These are phyloP conservation scores for Starmerella roubikii DNA, from an alignment of 805 yeast species.

Conservation along the genomic window DNA sequence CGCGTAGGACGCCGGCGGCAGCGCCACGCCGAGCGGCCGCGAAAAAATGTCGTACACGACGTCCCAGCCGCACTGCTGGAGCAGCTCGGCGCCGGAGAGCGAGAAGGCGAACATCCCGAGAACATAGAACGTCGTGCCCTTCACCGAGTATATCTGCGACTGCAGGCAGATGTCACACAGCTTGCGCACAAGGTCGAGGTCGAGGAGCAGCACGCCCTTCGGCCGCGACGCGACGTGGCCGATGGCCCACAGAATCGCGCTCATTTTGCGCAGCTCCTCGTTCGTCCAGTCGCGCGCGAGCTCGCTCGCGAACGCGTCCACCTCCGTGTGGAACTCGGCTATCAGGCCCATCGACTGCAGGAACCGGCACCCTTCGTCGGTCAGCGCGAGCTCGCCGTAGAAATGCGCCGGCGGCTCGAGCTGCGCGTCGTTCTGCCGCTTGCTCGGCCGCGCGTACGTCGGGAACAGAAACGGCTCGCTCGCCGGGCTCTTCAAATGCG, in stretches of 20 bases:
- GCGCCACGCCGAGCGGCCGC: slow-evolving; percentile 16
- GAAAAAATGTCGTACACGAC: slow-evolving; percentile 29
- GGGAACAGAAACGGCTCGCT: slow-evolving; percentile 13
- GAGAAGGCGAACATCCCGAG: slow-evolving; percentile 65
- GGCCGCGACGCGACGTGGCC: slow-evolving; percentile 70
- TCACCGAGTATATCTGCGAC: slow-evolving; percentile 43
- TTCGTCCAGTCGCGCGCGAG: slow-evolving; percentile 1
- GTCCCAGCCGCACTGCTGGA: slow-evolving; percentile 72
- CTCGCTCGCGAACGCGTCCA: slow-evolving; percentile 5
- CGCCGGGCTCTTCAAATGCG: background rate
- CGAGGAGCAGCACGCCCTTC: slow-evolving; percentile 45
- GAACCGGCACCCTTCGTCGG: slow-evolving; percentile 62
- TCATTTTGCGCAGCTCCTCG: slow-evolving; percentile 35
- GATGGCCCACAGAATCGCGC: slow-evolving; percentile 74
- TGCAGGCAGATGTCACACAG: slow-evolving; percentile 38
- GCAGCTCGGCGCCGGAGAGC: slow-evolving; percentile 64
- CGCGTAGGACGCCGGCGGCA: slow-evolving; percentile 11
- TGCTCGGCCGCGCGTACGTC: slow-evolving; percentile 6
- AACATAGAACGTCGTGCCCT: slow-evolving; percentile 65
- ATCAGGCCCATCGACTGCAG: slow-evolving; percentile 38
- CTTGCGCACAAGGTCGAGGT: slow-evolving; percentile 35
- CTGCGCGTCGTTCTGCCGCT: slow-evolving; percentile 1
- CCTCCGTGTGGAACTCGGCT: slow-evolving; percentile 15
- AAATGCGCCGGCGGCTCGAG: slow-evolving; percentile 44
- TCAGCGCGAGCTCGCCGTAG: slow-evolving; percentile 64